Base-by-base conservation (phyloP, 2,329 filamentous ascomycete species). In the Colletotrichum aenigma region DNA sequence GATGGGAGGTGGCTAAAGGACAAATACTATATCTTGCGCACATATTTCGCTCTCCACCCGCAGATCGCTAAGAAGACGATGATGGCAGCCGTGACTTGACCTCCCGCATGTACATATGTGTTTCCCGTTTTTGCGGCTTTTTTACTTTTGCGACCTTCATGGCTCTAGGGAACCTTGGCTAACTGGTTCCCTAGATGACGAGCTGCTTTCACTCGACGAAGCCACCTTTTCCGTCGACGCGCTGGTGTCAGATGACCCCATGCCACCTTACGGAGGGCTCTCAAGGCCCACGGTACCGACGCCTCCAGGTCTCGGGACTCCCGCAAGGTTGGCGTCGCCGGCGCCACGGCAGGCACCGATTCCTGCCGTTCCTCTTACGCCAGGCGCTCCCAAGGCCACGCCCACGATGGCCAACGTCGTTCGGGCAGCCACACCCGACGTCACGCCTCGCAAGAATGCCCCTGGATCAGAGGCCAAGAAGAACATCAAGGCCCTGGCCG, bases 151-250 rank as follows among this genome's bases (percentile, higher is more conserved):
- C 76, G 73, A 76, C 70, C 65, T 76, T 52, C 24, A 66, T 70
- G 60, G 48, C 13, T 66, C 60, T 66, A 64, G 76, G 75, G 77
- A 76, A 69, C 75, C 72, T 78, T 77, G 81, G 86, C 88, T 90
- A 85, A 90, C 83, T 79, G 79, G 80, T 75, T 80, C 81, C 81
- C 79, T 85, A 94, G 93, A 93, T 84, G 92, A 94, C 80, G 89
- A 91, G 66, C 83, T 91, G n/a, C 86, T 88, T 74, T 90, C 89
- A 13, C 86, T 93, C 61, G 91, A 93, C 76, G 92, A 93, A 78
- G 92, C 89, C 15, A 89, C 88, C 4, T 87, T 88, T 58, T 92
- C 90, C n/a, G 91, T 95, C 55, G 93, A 94, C 81, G 92, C 92
- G 5, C 85, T 95, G 6, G 93, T 95, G 15, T 91, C 92, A 26